Evolutionary conservation across 1,284 basidiomycete genomes (phyloP).

Genomic region (Cryptococcus wingfieldii): DNA sequence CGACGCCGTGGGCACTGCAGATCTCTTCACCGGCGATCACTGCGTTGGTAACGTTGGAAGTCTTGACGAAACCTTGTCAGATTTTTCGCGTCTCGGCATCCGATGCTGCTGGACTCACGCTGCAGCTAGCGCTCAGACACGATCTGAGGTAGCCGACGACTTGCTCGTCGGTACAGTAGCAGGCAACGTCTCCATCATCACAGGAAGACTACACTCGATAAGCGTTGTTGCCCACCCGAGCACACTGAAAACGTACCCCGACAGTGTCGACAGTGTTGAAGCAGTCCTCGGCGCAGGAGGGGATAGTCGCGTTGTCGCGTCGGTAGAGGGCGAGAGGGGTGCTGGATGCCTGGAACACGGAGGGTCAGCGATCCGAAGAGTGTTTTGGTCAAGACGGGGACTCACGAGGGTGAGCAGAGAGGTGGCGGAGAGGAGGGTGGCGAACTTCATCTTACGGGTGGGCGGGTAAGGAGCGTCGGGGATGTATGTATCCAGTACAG

Average conservation of each 20-base stretch:
- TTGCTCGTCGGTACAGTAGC: conserved; percentile 13
- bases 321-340: not conserved
- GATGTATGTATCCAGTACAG: too few species aligned
- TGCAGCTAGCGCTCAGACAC: conserved; percentile 15
- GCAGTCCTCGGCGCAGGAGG: conserved; percentile 14
- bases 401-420: too few species aligned
- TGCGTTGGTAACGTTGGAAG: conserved; percentile 9
- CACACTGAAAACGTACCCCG: conserved; percentile 8
- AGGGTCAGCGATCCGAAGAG: too few species aligned
- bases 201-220: conserved; percentile 4
- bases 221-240: not conserved
- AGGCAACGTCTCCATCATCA: conserved; percentile 12
- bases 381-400: too few species aligned
- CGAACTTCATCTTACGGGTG: too few species aligned
- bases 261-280: conserved; percentile 8
- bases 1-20: conserved; percentile 10
- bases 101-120: conserved; percentile 6
- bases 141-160: conserved; percentile 14
- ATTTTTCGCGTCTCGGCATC: not conserved
- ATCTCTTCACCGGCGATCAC: conserved; percentile 14
- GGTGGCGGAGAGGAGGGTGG: too few species aligned
- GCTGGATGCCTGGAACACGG: not conserved
- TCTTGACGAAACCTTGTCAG: conserved; percentile 5
- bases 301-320: conserved; percentile 6
- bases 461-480: too few species aligned